Conservation (phyloP, 768 basidiomycete genomes). For the Mycena latifolia region DNA sequence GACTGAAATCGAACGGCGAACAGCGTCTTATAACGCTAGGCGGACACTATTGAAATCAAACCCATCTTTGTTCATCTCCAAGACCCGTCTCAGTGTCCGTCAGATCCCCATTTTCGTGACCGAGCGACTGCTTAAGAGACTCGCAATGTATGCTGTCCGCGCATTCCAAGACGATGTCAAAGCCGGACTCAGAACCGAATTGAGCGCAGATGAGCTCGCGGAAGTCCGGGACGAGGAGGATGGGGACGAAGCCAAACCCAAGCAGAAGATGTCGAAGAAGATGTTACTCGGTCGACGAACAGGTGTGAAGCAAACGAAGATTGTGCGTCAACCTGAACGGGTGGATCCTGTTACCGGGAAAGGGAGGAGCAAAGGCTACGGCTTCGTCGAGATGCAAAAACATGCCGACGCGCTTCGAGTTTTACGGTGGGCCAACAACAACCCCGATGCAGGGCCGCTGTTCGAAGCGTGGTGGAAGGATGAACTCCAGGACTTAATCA, state of each 20-base stretch:
- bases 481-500: slow-evolving; percentile 72
- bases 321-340: slow-evolving; percentile 91
- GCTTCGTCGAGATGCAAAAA: slow-evolving; percentile 90
- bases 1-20: slow-evolving; percentile 88
- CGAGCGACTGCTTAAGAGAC: slow-evolving; percentile 89
- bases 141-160: slow-evolving; percentile 84
- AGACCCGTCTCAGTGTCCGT: slow-evolving; percentile 93
- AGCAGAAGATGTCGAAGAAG: slow-evolving; percentile 40
- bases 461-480: slow-evolving; percentile 90
- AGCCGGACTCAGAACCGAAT: slow-evolving; percentile 64
- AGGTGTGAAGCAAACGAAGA: slow-evolving; percentile 90
- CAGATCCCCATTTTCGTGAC: slow-evolving; percentile 93
- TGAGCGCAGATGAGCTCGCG: slow-evolving; percentile 80
- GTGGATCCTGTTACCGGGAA: slow-evolving; percentile 90
- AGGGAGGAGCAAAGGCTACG: slow-evolving; percentile 93
- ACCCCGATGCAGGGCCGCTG: slow-evolving; percentile 70
- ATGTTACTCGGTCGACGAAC: slow-evolving; percentile 44
- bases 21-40: slow-evolving; percentile 88
- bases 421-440: slow-evolving; percentile 95
- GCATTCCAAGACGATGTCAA: slow-evolving; percentile 86
- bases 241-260: slow-evolving; percentile 43
- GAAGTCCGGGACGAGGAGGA: slow-evolving; percentile 49
- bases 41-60: slow-evolving; percentile 88
- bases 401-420: slow-evolving; percentile 94
- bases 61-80: slow-evolving; percentile 94